A percentile compares a stretch with the other conserved stretches of the same genome.
These are phyloP conservation scores for Rossbeevera mucosa DNA, from an alignment of 768 basidiomycete genomes.

Conservation along the genomic window DNA sequence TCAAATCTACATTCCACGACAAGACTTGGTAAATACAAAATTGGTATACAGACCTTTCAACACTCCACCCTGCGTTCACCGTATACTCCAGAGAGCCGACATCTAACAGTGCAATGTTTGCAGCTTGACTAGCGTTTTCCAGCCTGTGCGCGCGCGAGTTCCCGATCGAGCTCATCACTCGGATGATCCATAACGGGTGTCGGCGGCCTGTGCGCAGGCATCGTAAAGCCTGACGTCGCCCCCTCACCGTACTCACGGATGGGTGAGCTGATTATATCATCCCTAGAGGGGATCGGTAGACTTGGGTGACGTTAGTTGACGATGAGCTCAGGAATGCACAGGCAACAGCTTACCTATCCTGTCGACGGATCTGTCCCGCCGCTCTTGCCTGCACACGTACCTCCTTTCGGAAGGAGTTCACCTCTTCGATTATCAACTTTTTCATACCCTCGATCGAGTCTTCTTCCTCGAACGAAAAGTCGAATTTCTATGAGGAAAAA, in stretches of 20 bases:
- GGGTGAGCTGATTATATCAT: constrained; percentile 77
- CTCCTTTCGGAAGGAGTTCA: constrained; percentile 81
- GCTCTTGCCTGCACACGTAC: constrained; percentile 81
- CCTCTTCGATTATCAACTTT: constrained; percentile 89
- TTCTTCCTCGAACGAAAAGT: constrained; percentile 95
- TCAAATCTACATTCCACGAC: too few species aligned
- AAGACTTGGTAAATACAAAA: background rate
- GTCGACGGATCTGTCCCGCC: constrained; percentile 66
- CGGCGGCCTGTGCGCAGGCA: constrained; percentile 42
- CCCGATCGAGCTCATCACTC: constrained; percentile 78
- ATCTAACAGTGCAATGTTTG: background rate
- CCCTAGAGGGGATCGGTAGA: constrained; percentile 73
- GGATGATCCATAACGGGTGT: constrained; percentile 82
- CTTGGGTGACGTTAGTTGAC: constrained; percentile 33
- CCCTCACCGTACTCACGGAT: constrained; percentile 60
- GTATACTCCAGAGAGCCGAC: background rate
- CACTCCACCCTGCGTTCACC: background rate
- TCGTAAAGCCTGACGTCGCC: constrained; percentile 65
- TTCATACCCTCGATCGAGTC: constrained; percentile 98
- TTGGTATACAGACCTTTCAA: too few species aligned
- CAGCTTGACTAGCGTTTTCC: constrained; percentile 24
- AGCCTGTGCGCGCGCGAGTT: constrained; percentile 72
- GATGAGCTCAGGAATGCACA: background rate
- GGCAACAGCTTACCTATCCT: constrained; percentile 57
- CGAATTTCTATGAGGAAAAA: too few species aligned